Conservation (phyloP, 495 filamentous ascomycete species). For the Talaromyces wortmannii region DNA sequence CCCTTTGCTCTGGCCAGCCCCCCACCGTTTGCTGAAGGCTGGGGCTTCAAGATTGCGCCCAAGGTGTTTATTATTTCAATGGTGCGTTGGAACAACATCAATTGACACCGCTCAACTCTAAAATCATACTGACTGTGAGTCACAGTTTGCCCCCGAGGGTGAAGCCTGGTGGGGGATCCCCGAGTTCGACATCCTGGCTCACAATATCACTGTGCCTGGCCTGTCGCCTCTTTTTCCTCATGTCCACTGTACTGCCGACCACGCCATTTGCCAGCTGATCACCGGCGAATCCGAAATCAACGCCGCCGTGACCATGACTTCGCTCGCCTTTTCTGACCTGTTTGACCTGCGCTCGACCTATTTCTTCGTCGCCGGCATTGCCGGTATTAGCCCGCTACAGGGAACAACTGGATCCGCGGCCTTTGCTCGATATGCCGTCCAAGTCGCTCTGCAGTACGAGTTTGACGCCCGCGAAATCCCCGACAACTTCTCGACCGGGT, state of each 20-base stretch:
- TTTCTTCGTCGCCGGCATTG: slow-evolving; percentile 67
- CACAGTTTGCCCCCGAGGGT: slow-evolving; percentile 60
- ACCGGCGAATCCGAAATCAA: slow-evolving; percentile 65
- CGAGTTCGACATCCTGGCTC: slow-evolving; percentile 52
- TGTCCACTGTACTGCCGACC: slow-evolving; percentile 53
- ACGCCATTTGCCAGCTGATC: slow-evolving; percentile 55
- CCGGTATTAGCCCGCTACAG: slow-evolving; percentile 61
- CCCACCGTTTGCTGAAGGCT: too few relatives aligned
- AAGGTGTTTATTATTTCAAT: slow-evolving; percentile 68
- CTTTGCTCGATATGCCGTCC: slow-evolving; percentile 61
- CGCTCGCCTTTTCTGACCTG: slow-evolving; percentile 49
- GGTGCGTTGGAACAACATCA: slow-evolving; percentile 28
- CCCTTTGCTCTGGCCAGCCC: too few relatives aligned
- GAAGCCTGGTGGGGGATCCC: slow-evolving; percentile 58
- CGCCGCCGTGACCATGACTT: slow-evolving; percentile 54
- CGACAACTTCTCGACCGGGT: slow-evolving; percentile 56
- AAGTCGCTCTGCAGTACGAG: slow-evolving; percentile 70
- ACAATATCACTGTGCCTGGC: slow-evolving; percentile 61
- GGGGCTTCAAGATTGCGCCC: slow-evolving; percentile 38
- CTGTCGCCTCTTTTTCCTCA: slow-evolving; percentile 58
- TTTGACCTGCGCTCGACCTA: slow-evolving; percentile 65
- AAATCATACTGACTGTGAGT: slow-evolving; percentile 4
- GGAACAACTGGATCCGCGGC: slow-evolving; percentile 56
- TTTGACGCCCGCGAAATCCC: slow-evolving; percentile 67
- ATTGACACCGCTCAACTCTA: background rate